These are phyloP conservation scores for Prorocentrum cordatum DNA, from an alignment of 169 alveolate species.

Conservation along the genomic window DNA sequence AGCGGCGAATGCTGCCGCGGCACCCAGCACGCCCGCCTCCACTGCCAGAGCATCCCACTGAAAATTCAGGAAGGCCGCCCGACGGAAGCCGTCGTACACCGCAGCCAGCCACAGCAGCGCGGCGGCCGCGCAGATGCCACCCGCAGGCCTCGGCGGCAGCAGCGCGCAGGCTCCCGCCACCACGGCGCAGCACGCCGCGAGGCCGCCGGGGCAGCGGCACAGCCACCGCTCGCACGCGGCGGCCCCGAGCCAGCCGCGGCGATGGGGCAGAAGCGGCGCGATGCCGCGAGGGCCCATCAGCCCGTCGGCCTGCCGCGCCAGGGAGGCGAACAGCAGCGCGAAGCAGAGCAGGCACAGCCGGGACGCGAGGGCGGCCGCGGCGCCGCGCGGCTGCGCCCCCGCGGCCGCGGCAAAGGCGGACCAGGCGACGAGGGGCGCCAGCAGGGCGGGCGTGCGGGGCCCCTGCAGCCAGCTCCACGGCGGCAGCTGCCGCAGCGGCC, in stretches of 20 bases:
- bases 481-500: conserved; percentile 6
- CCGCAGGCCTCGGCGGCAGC: not conserved
- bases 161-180: not conserved
- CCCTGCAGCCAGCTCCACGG: conserved; percentile 17
- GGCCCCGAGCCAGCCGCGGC: not conserved
- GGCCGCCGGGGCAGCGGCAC: not conserved
- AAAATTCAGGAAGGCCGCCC: conserved; percentile 1
- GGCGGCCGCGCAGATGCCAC: not conserved
- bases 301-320: conserved; percentile 22
- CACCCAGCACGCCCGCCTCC: not conserved
- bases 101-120: not conserved
- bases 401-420: not conserved
- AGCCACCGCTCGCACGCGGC: not conserved
- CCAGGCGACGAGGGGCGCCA: not conserved
- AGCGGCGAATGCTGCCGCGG: not conserved
- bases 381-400: not conserved
- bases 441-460: not conserved
- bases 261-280: not conserved
- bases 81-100: not conserved
- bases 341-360: not conserved
- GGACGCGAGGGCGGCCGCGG: conserved; percentile 12
- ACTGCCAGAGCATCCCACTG: conserved; percentile 46
- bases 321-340: conserved; percentile 7
- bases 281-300: conserved; percentile 15
- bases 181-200: not conserved